A percentile compares a stretch with the other conserved stretches of the same genome.
Evolutionary conservation across 2,329 filamentous ascomycete genomes (phyloP).

Genomic region (Colletotrichum sp.): DNA sequence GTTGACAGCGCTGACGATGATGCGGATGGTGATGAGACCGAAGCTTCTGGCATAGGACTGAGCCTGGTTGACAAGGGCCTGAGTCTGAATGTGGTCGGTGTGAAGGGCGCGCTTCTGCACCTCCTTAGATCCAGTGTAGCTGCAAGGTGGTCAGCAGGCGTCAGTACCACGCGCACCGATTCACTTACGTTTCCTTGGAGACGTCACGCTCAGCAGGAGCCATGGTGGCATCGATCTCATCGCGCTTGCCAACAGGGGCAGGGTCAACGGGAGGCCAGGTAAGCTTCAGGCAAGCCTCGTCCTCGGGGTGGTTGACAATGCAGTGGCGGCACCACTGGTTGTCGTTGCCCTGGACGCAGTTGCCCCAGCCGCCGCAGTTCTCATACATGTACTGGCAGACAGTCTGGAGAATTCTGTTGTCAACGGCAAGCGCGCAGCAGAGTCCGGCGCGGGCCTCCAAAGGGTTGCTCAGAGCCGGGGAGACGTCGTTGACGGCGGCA

Average conservation of each 20-base stretch:
- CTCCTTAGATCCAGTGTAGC: neutral
- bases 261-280: neutral
- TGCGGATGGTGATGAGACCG: neutral
- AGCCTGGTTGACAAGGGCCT: neutral
- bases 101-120: neutral
- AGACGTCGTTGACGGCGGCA: neutral
- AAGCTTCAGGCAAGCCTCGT: neutral
- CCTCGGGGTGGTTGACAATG: neutral
- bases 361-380: neutral
- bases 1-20: neutral
- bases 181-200: neutral
- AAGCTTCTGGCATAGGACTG: neutral
- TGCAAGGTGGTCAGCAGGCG: too few relatives aligned
- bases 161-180: fast-evolving
- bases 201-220: neutral
- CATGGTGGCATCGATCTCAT: neutral
- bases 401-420: neutral
- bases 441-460: neutral
- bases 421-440: neutral
- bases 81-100: neutral
- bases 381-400: neutral
- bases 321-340: neutral
- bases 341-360: neutral
- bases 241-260: neutral
- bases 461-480: neutral